Evolutionary conservation across 495 filamentous ascomycete species (phyloP).

Genomic region (Aspergillus ostianus): DNA sequence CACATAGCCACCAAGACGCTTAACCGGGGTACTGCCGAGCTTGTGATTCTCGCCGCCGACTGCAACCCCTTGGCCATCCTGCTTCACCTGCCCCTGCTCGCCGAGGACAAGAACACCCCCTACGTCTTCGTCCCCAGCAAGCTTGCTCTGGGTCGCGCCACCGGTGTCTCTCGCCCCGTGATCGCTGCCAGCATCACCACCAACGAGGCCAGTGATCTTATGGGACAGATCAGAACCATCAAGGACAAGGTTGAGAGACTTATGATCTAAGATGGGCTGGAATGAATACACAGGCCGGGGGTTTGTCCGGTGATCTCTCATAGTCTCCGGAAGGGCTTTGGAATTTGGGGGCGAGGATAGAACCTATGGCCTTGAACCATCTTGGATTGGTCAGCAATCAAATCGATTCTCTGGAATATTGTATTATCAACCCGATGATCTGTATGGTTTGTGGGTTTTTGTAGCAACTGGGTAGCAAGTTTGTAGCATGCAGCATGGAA

Average conservation of each 20-base stretch:
- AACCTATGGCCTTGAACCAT: neutral
- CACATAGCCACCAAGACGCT: conserved; percentile 74
- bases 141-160: conserved; percentile 71
- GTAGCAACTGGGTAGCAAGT: too few species aligned
- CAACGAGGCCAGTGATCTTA: conserved; percentile 89
- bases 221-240: conserved; percentile 75
- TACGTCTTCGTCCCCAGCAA: conserved; percentile 61
- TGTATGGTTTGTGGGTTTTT: too few species aligned
- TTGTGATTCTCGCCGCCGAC: conserved; percentile 87
- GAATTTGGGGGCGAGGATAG: neutral
- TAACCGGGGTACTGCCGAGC: conserved; percentile 83
- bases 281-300: neutral
- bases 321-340: neutral
- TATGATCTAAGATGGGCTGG: conserved; percentile 68
- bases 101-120: conserved; percentile 81
- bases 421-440: too few species aligned
- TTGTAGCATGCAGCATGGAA: too few species aligned
- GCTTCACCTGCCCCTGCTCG: conserved; percentile 85
- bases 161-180: conserved; percentile 79
- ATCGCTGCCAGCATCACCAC: conserved; percentile 86
- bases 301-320: neutral
- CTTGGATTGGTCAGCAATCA: too few species aligned
- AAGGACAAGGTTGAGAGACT: conserved; percentile 97
- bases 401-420: too few species aligned
- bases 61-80: conserved; percentile 84